A percentile compares a stretch with the other conserved stretches of the same genome.
Evolutionary conservation across 2,329 filamentous ascomycete genomes (phyloP).

Genomic region (Camillea tinctor): DNA sequence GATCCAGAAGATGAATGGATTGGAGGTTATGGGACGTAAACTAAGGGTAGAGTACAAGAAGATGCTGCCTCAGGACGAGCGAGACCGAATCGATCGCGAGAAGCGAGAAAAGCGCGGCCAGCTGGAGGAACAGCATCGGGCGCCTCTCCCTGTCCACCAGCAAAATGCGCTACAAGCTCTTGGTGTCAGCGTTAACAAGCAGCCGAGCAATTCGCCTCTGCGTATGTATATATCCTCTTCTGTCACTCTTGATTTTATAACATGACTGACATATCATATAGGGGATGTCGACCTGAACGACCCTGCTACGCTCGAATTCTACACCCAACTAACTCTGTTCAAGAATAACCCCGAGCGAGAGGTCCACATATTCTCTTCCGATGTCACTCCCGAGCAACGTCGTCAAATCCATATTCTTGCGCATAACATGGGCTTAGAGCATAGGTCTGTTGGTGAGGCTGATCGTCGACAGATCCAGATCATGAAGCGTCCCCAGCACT

Average conservation of each 20-base stretch:
- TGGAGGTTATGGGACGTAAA: constrained; percentile 93
- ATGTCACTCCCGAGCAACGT: constrained; percentile 78
- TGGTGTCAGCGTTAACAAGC: constrained; percentile 62
- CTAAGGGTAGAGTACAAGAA: constrained; percentile 98
- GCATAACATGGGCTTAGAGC: constrained; percentile 90
- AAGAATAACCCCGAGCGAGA: constrained; percentile 76
- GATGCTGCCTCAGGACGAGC: constrained; percentile 92
- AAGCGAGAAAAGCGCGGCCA: constrained; percentile 95
- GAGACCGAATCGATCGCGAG: constrained; percentile 93
- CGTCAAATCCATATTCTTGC: constrained; percentile 91
- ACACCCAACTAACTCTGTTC: constrained; percentile 87
- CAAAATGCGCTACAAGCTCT: constrained; percentile 86
- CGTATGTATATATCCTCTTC: constrained; percentile 39
- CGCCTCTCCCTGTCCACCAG: constrained; percentile 69
- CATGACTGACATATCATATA: constrained; percentile 19
- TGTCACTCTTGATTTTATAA: constrained; percentile 1
- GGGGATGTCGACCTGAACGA: constrained; percentile 88
- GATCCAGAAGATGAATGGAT: constrained; percentile 91
- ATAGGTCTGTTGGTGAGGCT: constrained; percentile 84
- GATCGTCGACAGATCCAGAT: constrained; percentile 90
- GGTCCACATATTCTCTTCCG: constrained; percentile 78
- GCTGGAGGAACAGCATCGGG: constrained; percentile 90
- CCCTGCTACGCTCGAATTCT: constrained; percentile 80
- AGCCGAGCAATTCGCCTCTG: constrained; percentile 50
- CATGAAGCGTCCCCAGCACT: constrained; percentile 63